Conservation (phyloP, 768 basidiomycete species). For the Hebeloma cylindrosporum region DNA sequence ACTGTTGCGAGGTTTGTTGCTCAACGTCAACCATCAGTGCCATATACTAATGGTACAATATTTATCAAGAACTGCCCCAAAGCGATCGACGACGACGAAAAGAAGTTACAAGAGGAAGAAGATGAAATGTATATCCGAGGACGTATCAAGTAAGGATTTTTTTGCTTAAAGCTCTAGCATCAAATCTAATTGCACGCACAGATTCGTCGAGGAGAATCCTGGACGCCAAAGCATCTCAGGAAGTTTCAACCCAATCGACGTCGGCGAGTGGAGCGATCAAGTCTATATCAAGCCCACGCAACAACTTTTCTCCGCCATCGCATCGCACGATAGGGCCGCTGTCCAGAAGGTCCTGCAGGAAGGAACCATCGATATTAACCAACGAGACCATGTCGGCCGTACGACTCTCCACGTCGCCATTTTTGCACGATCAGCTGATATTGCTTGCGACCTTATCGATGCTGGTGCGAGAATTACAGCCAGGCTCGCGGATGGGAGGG, state of each 20-base stretch:
- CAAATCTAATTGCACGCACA: constrained; percentile 17
- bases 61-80: constrained; percentile 49
- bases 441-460: constrained; percentile 52
- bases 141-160: constrained; percentile 43
- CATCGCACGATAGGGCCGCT: constrained; percentile 38
- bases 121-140: constrained; percentile 55
- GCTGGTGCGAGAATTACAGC: constrained; percentile 56
- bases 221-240: constrained; percentile 62
- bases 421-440: constrained; percentile 42
- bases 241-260: constrained; percentile 66
- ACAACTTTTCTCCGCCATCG: constrained; percentile 58
- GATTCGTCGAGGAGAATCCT: constrained; percentile 61
- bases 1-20: constrained; percentile 55
- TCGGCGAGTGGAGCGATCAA: constrained; percentile 63
- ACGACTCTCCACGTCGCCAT: constrained; percentile 61
- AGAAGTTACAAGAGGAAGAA: constrained; percentile 49
- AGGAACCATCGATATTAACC: constrained; percentile 42
- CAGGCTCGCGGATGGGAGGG: constrained; percentile 56
- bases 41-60: background rate
- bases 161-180: background rate
- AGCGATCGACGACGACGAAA: constrained; percentile 56
- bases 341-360: constrained; percentile 42
- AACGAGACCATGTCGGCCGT: constrained; percentile 62
- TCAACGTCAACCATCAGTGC: background rate
- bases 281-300: constrained; percentile 57